Evolutionary conservation across 306 rosid species (phyloP), one percentile per base, ranked within the genome.

Genomic region (Cicer arietinum): DNA sequence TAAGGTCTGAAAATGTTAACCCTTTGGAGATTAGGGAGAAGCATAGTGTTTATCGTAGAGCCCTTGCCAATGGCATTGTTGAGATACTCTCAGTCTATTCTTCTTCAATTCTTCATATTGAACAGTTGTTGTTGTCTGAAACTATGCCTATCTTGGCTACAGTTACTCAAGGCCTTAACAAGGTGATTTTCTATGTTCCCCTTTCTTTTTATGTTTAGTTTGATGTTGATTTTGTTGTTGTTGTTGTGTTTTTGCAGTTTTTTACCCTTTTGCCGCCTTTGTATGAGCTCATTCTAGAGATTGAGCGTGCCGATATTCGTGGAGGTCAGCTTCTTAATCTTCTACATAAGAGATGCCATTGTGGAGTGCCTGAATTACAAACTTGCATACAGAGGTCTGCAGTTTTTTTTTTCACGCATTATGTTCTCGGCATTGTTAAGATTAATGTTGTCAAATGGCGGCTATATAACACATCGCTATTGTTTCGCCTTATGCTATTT

Each of bases 291-390:
- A 72, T 92, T 48, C 77, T 90, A 37, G 95, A 94, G 91, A 92
- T 92, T 82, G 97, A 92, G 86, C 91, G 86, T 5, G 86, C 86
- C n/a, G 91, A 92, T 80, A 83, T 90, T 84, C 91, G 87, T 0
- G 99, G 96, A 2, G 97, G 99, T 65, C 93, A 89, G 76, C 95
- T 94, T 77, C 97, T 94, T 69, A 92, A 89, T 70, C 96, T 94
- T 57, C 79, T 92, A 22, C 92, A 92, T 77, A 89, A 90, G 82
- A 84, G 96, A 67, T 90, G 97, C 69, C 99, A 89, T 68, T 94
- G 99, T 81, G 99, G 99, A 40, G 99, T 94, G 67, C 99, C 97
- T 35, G 99, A 94, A 77, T 85, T 92, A 84, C 99, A 94, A 81
- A 84, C 97, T 16, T 94, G 99, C 82, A 88, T 94, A 72, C 96